Evolutionary conservation across 2,329 filamentous ascomycete genomes (phyloP), one percentile per base, ranked within the genome.

Genomic region (Fusarium albidum): DNA sequence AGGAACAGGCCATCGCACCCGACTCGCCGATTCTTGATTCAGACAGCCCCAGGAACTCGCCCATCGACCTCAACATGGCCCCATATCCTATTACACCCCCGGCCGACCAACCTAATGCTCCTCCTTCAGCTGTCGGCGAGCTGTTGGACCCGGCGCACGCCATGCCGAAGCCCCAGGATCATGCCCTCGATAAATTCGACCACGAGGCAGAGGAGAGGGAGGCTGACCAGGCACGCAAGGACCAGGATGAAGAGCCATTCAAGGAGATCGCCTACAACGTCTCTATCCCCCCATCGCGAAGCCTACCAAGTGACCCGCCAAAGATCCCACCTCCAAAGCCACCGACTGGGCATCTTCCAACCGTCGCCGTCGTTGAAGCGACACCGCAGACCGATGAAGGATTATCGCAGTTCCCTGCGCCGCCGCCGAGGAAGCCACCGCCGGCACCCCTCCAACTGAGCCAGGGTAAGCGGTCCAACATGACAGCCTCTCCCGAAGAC

Each of bases 391-490:
- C 75, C 12, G 77, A 81, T 28, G 76, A 80, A 25, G 76, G 75
- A 3, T 66, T 79, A 5, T 70, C 75, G 9, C 78, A 80, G 55
- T 86, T 86, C 52, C 79, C 82, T 13, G 80, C 82, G 3, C 82
- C 86, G 2, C 86, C 88, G 12, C 83, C 84, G 42, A 84, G 93
- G 54, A 97, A 96, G 71, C 85, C 88, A 6, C 92, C 93, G 3
- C 94, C 94, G 39, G 90, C 92, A 11, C 93, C 94, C 3, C 74
- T 98, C 47, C 88, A 93, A 68, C 79, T 98, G 18, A 65, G 66
- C 17, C 64, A 72, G 17, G 65, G 68, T 15, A 46, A 52, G 33
- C 57, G 65, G 26, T 61, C 49, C 3, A 59, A 65, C 11, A 33
- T 67, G 9, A 59, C 62, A 10, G 49, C 63, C 13, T 53, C 64